Evolutionary conservation across 148 eudicot genomes (phyloP).

Genomic region (Rhododendron kiyosumense): DNA sequence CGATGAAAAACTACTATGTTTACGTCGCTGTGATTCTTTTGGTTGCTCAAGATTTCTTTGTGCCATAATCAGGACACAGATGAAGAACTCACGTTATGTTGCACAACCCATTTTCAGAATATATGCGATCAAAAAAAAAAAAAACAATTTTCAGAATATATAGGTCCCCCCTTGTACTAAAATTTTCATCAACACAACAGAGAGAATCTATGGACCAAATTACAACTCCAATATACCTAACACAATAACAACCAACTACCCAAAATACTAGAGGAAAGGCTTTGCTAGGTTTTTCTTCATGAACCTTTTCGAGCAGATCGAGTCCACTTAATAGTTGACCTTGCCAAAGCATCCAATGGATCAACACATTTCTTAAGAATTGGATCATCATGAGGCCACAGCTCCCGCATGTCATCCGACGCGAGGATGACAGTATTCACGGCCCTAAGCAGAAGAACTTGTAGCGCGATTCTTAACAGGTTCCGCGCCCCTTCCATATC

Average conservation of each 20-base stretch:
- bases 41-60: background rate
- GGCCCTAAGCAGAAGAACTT: constrained; percentile 67
- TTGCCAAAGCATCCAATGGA: constrained; percentile 65
- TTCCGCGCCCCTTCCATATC: constrained; percentile 66
- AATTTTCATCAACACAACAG: background rate
- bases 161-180: background rate
- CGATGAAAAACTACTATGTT: background rate
- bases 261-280: background rate
- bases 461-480: constrained; percentile 60
- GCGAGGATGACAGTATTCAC: constrained; percentile 60
- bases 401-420: constrained; percentile 47
- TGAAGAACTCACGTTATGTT: background rate
- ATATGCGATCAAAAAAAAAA: background rate
- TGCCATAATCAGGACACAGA: background rate
- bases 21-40: background rate
- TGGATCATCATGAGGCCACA: constrained; percentile 65
- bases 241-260: background rate
- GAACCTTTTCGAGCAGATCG: constrained; percentile 26
- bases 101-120: background rate
- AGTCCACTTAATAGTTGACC: constrained; percentile 40
- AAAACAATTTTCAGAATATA: no score
- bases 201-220: background rate
- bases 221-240: background rate
- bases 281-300: background rate
- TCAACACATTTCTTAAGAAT: constrained; percentile 61